These are phyloP conservation scores for Alisma plantagoaquatica DNA, from an alignment of 106 monocot species.

Conservation along the genomic window DNA sequence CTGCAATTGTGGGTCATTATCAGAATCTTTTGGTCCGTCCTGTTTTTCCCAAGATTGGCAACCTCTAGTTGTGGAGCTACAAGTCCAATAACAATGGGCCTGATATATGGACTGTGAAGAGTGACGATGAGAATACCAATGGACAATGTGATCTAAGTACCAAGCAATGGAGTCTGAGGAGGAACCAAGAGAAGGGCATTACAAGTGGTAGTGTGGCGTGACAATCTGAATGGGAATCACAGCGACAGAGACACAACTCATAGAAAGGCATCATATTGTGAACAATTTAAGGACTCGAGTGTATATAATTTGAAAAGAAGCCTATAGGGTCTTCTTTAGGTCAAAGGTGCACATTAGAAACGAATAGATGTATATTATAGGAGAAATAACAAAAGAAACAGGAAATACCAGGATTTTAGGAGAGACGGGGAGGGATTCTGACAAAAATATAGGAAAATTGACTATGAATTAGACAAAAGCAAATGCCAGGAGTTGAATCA, in stretches of 20 bases:
- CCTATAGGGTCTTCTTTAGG: background rate
- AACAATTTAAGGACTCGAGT: too few species aligned
- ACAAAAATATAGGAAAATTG: slow-evolving; percentile 11
- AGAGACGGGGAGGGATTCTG: slow-evolving; percentile 4
- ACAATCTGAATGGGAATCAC: too few species aligned
- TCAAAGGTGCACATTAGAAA: slow-evolving; percentile 9
- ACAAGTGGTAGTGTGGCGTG: too few species aligned
- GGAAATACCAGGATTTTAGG: too few species aligned
- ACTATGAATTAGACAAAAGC: slow-evolving; percentile 38
- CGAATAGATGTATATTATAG: slow-evolving; percentile 18
- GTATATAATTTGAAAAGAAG: background rate
- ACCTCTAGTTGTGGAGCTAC: background rate
- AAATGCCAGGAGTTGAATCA: slow-evolving; percentile 81
- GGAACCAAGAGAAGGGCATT: too few species aligned
- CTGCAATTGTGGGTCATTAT: background rate
- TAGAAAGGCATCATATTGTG: too few species aligned
- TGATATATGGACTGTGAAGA: too few species aligned
- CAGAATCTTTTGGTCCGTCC: too few species aligned
- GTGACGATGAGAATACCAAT: background rate
- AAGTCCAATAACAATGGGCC: too few species aligned
- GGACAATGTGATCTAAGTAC: background rate
- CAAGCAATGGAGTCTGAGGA: background rate
- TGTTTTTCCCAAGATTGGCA: too few species aligned
- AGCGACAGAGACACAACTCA: too few species aligned
- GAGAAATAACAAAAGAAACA: too few species aligned